phyloP scores from a whole-genome alignment of 345 rosid species.

The Euphorbia lathyris region DNA sequence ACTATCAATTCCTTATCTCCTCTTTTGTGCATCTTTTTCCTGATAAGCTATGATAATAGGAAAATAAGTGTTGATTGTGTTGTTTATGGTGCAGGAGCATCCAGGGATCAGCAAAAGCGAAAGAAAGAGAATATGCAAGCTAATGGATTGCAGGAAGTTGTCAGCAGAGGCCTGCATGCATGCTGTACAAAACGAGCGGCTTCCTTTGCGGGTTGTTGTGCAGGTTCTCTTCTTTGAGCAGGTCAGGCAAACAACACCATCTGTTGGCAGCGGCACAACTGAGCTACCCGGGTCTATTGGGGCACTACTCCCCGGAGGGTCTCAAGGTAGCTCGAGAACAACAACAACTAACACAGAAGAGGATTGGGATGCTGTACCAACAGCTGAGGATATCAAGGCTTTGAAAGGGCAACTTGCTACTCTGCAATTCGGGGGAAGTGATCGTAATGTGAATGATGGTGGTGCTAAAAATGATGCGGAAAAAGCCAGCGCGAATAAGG shows the following conservation, averaged over 20 bases:
- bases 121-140: conserved; percentile 30
- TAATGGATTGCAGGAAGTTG: conserved; percentile 37
- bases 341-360: conserved; percentile 78
- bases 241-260: conserved; percentile 27
- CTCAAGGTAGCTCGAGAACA: conserved; percentile 82
- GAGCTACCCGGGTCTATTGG: conserved; percentile 49
- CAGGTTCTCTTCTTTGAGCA: conserved; percentile 39
- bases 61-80: background rate
- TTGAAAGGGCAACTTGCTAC: conserved; percentile 63
- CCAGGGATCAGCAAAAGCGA: conserved; percentile 35
- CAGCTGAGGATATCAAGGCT: conserved; percentile 66
- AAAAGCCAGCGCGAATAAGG: conserved; percentile 36
- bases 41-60: background rate
- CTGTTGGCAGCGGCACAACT: conserved; percentile 55
- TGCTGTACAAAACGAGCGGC: conserved; percentile 33
- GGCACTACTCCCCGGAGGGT: conserved; percentile 51
- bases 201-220: conserved; percentile 33
- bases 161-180: conserved; percentile 32
- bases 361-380: conserved; percentile 83
- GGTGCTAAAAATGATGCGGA: conserved; percentile 32
- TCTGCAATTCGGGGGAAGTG: conserved; percentile 32
- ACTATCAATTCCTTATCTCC: background rate
- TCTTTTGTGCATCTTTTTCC: too few relatives aligned
- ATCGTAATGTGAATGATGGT: conserved; percentile 26
- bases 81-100: conserved; percentile 24